phyloP scores from a whole-genome alignment of 75 land plant species.

The Sequoiadendron giganteum region DNA sequence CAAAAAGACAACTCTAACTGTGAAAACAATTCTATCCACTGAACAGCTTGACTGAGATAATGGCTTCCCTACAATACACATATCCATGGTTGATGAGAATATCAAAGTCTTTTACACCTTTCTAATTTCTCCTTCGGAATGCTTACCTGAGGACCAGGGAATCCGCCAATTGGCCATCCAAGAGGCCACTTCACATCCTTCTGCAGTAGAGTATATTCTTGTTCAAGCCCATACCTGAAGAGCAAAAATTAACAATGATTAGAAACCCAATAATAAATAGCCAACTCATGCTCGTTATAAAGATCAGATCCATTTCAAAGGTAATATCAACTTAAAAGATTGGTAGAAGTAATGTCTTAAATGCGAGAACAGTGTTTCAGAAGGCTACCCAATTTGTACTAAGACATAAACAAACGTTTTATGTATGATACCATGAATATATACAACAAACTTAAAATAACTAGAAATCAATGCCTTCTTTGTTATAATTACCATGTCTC shows the following conservation, averaged over 20 bases:
- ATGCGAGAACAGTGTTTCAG: not conserved
- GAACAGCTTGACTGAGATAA: not conserved
- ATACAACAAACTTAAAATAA: no score
- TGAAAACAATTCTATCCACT: not conserved
- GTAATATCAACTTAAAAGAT: not conserved
- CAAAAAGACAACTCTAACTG: not conserved
- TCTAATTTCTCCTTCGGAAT: not conserved
- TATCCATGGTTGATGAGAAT: not conserved
- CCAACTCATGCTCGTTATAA: not conserved
- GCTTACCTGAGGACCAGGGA: constrained; percentile 94
- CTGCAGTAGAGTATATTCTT: constrained; percentile 96
- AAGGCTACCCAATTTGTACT: not conserved
- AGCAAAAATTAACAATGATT: not conserved
- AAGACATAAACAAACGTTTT: not conserved
- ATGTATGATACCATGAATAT: not conserved
- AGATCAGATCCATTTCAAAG: not conserved
- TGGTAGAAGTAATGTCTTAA: not conserved
- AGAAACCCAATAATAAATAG: not conserved
- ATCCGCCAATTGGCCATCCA: constrained; percentile 97
- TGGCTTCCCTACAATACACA: not conserved
- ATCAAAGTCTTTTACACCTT: not conserved
- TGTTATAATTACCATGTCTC: constrained; percentile 64
- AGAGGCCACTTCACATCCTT: constrained; percentile 94
- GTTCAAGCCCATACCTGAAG: constrained; percentile 93
- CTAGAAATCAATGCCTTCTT: no score